A percentile compares a stretch with the other conserved stretches of the same genome.
These are phyloP conservation scores for Sphagnum fallax DNA, from an alignment of 228 moss, liverwort and hornwort species.

Conservation along the genomic window DNA sequence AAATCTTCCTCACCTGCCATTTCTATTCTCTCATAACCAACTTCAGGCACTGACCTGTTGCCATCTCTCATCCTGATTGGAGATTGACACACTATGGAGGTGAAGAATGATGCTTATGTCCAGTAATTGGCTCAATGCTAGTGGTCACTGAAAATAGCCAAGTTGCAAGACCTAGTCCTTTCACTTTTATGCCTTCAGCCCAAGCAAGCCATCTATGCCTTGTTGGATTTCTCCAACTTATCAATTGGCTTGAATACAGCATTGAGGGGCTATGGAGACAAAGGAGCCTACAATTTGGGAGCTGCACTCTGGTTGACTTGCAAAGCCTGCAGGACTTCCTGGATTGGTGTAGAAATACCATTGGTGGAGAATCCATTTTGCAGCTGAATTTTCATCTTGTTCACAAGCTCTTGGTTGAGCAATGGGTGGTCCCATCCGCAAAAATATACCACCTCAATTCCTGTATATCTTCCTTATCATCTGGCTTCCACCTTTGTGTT, in stretches of 20 bases:
- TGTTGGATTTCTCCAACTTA: conserved; percentile 23
- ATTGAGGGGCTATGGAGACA: neutral
- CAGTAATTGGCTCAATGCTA: no score
- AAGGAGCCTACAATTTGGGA: conserved; percentile 18
- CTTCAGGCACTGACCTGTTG: no score
- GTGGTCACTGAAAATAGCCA: no score
- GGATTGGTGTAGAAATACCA: no score
- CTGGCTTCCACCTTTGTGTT: neutral
- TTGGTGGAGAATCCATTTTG: conserved; percentile 14
- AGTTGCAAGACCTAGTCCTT: neutral
- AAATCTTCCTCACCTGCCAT: conserved; percentile 9
- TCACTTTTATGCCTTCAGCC: conserved; percentile 66
- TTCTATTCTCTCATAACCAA: conserved; percentile 1
- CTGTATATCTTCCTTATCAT: neutral
- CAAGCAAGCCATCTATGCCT: conserved; percentile 65
- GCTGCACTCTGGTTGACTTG: conserved; percentile 16
- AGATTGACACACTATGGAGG: no score
- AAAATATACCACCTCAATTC: conserved; percentile 16
- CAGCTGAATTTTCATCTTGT: conserved; percentile 33
- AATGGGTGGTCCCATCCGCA: conserved; percentile 50
- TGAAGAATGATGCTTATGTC: no score
- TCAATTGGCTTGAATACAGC: conserved; percentile 22
- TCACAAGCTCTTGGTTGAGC: conserved; percentile 4
- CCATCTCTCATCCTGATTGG: no score
- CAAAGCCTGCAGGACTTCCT: neutral